phyloP scores from a whole-genome alignment of 192 early-diverging fungal genomes.

The Radiomyces spectabilis region DNA sequence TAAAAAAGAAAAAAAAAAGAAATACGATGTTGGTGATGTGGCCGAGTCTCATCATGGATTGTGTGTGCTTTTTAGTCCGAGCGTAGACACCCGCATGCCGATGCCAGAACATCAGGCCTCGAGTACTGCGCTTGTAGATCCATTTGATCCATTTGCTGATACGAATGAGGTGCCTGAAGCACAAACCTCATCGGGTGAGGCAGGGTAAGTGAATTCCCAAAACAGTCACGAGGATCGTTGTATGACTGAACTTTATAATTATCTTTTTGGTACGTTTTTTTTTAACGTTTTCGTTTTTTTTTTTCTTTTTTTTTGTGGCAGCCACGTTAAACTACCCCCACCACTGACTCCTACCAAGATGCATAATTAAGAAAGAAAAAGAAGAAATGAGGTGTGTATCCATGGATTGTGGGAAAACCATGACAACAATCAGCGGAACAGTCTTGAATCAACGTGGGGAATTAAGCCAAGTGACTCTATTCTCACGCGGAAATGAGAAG shows the following conservation, averaged over 20 bases:
- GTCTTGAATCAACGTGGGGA: too few species aligned
- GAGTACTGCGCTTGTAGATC: conserved; percentile 2
- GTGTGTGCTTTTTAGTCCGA: too few species aligned
- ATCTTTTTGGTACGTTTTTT: too few species aligned
- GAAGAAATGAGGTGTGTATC: conserved; percentile 5
- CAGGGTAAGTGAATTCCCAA: neutral
- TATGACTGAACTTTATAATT: too few species aligned
- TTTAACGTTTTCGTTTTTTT: neutral
- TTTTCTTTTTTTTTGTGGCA: neutral
- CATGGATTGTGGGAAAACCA: too few species aligned
- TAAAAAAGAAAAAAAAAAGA: too few species aligned
- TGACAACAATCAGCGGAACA: too few species aligned
- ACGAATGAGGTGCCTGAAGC: neutral
- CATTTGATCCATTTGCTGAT: conserved; percentile 28
- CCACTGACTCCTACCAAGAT: conserved; percentile 11
- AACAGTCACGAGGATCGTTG: neutral
- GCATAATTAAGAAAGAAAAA: conserved; percentile 8
- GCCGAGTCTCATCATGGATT: too few species aligned
- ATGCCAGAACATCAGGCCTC: neutral
- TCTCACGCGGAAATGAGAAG: too few species aligned
- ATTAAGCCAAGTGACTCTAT: too few species aligned
- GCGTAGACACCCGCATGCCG: too few species aligned
- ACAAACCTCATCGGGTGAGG: neutral
- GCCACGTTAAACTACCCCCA: conserved; percentile 2
- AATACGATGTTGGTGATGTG: too few species aligned